A percentile compares a stretch with the other conserved stretches of the same genome.
These are phyloP conservation scores for Fusarium globosum DNA, from an alignment of 2,329 filamentous ascomycete genomes.

Conservation along the genomic window DNA sequence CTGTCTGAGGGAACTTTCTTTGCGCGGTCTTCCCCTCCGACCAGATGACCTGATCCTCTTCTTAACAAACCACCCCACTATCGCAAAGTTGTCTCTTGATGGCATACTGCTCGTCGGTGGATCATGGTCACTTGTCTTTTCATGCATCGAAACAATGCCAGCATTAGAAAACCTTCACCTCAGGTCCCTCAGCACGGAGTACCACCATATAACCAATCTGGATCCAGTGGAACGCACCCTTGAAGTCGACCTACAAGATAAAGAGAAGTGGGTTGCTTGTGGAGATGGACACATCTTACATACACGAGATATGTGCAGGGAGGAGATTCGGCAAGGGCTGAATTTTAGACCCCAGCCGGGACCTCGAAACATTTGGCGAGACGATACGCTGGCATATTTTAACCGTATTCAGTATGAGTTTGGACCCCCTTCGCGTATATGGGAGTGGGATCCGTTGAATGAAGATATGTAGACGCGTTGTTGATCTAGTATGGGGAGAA, in stretches of 20 bases:
- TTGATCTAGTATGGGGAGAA: too few species aligned
- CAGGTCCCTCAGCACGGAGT: not conserved
- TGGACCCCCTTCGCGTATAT: not conserved
- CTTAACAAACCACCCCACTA: not conserved
- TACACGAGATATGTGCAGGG: not conserved
- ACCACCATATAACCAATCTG: not conserved
- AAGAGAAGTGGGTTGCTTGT: not conserved
- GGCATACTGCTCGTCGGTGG: not conserved
- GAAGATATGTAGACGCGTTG: not conserved
- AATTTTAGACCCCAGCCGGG: not conserved
- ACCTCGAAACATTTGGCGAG: accelerated
- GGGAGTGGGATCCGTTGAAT: not conserved
- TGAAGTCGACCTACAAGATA: not conserved
- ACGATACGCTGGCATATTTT: not conserved
- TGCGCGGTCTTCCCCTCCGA: not conserved
- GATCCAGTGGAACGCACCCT: not conserved
- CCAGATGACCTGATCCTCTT: not conserved
- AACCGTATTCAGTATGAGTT: not conserved
- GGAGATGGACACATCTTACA: not conserved
- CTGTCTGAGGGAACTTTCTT: not conserved
- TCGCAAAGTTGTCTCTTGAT: not conserved
- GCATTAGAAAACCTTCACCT: not conserved
- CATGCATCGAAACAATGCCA: not conserved
- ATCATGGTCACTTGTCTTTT: not conserved
- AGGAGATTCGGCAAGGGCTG: not conserved